A percentile compares a stretch with the other conserved stretches of the same genome.
Conservation (phyloP, 495 filamentous ascomycete species). For the Aspergillus asperescens region DNA sequence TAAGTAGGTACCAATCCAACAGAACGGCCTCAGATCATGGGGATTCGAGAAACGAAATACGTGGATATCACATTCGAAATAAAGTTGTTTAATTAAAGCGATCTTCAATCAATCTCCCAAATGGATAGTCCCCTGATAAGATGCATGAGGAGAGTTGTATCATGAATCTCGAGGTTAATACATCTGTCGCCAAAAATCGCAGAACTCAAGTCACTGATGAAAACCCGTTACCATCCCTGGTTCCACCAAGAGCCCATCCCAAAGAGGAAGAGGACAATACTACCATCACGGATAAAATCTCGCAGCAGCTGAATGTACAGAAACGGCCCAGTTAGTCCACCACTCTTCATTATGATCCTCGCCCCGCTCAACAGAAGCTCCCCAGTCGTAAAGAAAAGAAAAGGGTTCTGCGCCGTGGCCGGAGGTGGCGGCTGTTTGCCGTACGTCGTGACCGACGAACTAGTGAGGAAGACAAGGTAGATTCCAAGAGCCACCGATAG, state of each 20-base stretch:
- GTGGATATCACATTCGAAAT: no score
- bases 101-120: no score
- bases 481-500: slow-evolving; percentile 66
- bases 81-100: no score
- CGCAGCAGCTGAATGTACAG: slow-evolving; percentile 55
- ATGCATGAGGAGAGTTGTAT: no score
- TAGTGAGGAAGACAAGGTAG: slow-evolving; percentile 53
- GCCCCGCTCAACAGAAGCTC: slow-evolving; percentile 67
- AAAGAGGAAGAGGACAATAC: slow-evolving; percentile 74
- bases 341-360: slow-evolving; percentile 55
- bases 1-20: no score
- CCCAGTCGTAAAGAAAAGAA: slow-evolving; percentile 75
- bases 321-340: slow-evolving; percentile 37
- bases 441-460: slow-evolving; percentile 34
- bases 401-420: slow-evolving; percentile 62
- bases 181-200: no score
- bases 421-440: slow-evolving; percentile 50
- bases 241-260: slow-evolving; percentile 65
- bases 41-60: no score
- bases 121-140: no score
- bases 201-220: neutral
- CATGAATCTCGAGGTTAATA: no score
- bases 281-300: slow-evolving; percentile 60
- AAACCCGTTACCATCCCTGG: slow-evolving; percentile 30
- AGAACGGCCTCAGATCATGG: no score